These are phyloP conservation scores for Botrytis elliptica DNA, from an alignment of 2,329 filamentous ascomycete species.

Conservation along the genomic window DNA sequence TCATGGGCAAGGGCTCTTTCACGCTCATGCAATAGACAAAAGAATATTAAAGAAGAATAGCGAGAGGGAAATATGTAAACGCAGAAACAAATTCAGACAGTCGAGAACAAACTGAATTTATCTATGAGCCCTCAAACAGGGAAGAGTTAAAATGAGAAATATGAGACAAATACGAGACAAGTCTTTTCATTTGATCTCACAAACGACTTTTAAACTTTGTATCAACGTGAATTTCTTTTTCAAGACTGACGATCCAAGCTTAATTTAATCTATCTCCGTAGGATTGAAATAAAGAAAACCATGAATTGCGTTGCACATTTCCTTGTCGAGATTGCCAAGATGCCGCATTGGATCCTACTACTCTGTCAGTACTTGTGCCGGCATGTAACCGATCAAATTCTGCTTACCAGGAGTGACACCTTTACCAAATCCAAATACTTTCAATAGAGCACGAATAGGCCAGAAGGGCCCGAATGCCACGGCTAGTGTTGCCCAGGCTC, in stretches of 20 bases:
- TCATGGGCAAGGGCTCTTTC: background rate
- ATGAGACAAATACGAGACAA: background rate
- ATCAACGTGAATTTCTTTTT: background rate
- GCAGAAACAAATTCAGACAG: background rate
- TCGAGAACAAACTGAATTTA: background rate
- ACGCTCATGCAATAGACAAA: background rate
- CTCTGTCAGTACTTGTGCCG: background rate
- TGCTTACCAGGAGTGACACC: background rate
- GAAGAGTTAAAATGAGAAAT: background rate
- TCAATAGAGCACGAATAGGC: slow-evolving; percentile 7
- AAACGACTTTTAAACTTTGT: background rate
- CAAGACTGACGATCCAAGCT: background rate
- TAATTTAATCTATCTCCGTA: background rate
- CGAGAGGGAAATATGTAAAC: background rate
- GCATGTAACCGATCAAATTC: background rate
- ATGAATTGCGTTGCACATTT: slow-evolving; percentile 14
- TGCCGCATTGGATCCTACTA: slow-evolving; percentile 6
- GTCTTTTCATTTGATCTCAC: background rate
- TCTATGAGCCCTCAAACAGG: background rate
- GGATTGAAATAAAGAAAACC: slow-evolving; percentile 12
- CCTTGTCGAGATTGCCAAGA: slow-evolving; percentile 9
- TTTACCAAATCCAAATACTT: slow-evolving; percentile 17
- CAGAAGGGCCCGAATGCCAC: slow-evolving; percentile 5
- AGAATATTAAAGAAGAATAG: background rate
- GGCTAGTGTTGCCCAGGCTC: background rate